phyloP scores from a whole-genome alignment of 106 monocot species.

The Dactylorhiza incarnata region DNA sequence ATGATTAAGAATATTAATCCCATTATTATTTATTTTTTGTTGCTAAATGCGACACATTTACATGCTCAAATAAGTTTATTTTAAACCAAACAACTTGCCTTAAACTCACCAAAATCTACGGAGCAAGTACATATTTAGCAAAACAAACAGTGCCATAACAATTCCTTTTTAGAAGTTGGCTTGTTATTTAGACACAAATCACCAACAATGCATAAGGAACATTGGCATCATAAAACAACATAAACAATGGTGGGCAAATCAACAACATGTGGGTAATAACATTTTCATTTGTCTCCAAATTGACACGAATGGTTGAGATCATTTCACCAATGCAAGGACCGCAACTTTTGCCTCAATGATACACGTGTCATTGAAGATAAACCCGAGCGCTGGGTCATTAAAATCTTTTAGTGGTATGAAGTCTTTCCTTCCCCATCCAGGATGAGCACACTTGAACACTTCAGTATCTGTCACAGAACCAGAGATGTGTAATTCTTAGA shows the following conservation, averaged over 20 bases:
- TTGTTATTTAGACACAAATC: neutral
- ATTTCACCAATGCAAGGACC: conserved; percentile 4
- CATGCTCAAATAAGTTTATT: neutral
- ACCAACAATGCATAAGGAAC: neutral
- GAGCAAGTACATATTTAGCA: neutral
- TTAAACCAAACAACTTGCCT: neutral
- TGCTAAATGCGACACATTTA: neutral
- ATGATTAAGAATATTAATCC: neutral
- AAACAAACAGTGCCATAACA: neutral
- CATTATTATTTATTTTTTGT: neutral
- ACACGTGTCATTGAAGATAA: conserved; percentile 1
- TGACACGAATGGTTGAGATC: neutral
- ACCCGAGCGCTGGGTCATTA: neutral
- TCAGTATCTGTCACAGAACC: neutral
- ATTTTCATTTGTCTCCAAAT: neutral
- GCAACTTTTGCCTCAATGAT: conserved; percentile 9
- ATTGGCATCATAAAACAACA: neutral
- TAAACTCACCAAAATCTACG: neutral
- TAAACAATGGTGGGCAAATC: neutral
- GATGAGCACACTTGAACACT: conserved; percentile 8
- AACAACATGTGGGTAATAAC: neutral
- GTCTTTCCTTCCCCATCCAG: conserved; percentile 9
- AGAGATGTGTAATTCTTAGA: neutral
- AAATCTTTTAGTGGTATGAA: neutral
- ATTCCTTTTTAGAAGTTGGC: neutral